Conservation (phyloP, 345 rosid genomes). For the Populus deltoides region DNA sequence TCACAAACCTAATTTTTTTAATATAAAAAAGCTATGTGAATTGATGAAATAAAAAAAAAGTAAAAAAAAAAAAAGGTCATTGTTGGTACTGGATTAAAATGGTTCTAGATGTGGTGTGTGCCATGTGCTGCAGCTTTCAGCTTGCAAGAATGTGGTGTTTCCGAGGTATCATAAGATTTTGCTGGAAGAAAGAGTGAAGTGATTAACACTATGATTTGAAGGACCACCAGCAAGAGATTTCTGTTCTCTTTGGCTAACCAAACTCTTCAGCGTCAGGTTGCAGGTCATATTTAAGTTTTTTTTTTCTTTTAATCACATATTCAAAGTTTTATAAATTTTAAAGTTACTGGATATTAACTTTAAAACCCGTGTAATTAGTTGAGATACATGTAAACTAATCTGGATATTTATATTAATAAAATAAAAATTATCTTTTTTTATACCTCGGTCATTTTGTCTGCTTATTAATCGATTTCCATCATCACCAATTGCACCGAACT, state of each 20-base stretch:
- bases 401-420: too few species aligned
- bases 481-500: neutral
- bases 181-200: slow-evolving; percentile 53
- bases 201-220: slow-evolving; percentile 3
- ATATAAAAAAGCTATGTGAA: too few species aligned
- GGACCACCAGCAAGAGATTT: neutral
- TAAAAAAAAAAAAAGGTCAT: too few species aligned
- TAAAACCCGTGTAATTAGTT: too few species aligned
- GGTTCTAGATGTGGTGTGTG: neutral
- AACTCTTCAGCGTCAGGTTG: slow-evolving; percentile 27
- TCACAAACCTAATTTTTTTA: too few species aligned
- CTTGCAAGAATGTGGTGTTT: slow-evolving; percentile 73
- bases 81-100: neutral
- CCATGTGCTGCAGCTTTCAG: slow-evolving; percentile 63
- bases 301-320: too few species aligned
- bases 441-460: neutral
- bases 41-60: too few species aligned
- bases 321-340: too few species aligned
- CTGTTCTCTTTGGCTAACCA: slow-evolving; percentile 16
- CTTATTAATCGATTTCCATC: neutral
- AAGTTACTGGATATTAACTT: too few species aligned
- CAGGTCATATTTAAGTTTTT: slow-evolving; percentile 33
- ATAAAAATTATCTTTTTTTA: too few species aligned
- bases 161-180: slow-evolving; percentile 68
- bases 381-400: too few species aligned